Percentiles rank a stretch among this genome's conserved stretches.
Evolutionary conservation across 192 early-diverging fungal species (phyloP).

Genomic region (Haplosporangium gracile): DNA sequence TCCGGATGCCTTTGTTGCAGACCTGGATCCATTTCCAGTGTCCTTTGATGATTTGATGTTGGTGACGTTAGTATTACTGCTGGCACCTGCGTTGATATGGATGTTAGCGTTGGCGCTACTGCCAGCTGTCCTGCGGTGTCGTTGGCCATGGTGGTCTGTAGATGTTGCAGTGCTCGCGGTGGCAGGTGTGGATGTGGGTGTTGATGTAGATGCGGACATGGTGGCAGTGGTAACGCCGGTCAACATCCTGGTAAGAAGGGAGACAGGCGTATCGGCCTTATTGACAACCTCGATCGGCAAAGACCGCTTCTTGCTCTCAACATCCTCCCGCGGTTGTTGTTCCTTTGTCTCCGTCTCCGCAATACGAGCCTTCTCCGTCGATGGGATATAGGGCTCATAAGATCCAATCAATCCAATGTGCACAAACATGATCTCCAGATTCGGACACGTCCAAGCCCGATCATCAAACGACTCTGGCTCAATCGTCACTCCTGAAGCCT

Average conservation of each 20-base stretch:
- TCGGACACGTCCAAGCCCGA: slow-evolving; percentile 33
- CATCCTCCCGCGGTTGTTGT: background rate
- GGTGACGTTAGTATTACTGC: background rate
- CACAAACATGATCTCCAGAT: slow-evolving; percentile 43
- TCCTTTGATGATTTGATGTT: background rate
- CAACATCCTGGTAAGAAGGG: background rate
- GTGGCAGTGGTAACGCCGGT: background rate
- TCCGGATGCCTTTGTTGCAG: background rate
- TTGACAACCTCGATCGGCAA: background rate
- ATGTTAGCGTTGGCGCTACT: background rate
- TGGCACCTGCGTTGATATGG: background rate
- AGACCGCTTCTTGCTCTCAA: background rate
- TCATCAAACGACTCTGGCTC: slow-evolving; percentile 40
- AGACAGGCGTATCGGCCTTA: background rate
- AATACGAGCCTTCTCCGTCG: background rate
- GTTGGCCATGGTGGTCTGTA: background rate
- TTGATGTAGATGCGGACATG: background rate
- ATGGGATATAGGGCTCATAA: background rate
- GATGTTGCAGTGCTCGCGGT: background rate
- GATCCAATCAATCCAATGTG: slow-evolving; percentile 43
- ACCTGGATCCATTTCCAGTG: background rate
- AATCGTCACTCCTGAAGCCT: slow-evolving; percentile 39
- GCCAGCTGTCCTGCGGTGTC: background rate
- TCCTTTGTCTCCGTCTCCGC: background rate
- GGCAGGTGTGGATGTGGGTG: background rate